A percentile compares a stretch with the other conserved stretches of the same genome.
Conservation (phyloP, 163 green algal genomes). For the Chlorella variabilis region DNA sequence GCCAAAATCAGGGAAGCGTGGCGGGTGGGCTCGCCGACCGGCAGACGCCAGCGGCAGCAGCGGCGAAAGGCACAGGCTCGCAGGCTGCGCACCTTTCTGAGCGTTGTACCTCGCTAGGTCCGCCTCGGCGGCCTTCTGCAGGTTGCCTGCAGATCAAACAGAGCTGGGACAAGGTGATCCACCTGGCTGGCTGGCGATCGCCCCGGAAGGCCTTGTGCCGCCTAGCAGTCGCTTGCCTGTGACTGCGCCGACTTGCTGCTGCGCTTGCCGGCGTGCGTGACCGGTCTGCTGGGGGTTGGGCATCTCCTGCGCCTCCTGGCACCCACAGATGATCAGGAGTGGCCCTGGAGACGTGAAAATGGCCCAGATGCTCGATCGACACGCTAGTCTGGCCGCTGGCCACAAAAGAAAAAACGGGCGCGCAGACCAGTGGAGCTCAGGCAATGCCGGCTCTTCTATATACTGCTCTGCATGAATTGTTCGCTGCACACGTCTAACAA, state of each 20-base stretch:
- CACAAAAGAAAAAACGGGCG: background rate
- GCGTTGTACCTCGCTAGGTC: conserved; percentile 4
- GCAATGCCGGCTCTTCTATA: background rate
- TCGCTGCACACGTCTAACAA: background rate
- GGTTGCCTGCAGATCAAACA: background rate
- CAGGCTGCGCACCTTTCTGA: background rate
- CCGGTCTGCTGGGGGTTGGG: conserved; percentile 6
- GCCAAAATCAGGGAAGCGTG: background rate
- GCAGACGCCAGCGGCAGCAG: too few species aligned
- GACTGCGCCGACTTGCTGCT: background rate
- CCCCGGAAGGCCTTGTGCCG: background rate
- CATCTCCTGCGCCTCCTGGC: background rate
- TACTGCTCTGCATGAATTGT: background rate
- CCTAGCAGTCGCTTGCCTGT: background rate
- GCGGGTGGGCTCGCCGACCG: background rate
- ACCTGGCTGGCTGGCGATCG: background rate
- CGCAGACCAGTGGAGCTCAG: background rate
- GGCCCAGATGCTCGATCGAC: too few species aligned
- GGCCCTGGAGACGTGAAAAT: too few species aligned
- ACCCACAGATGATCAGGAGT: too few species aligned
- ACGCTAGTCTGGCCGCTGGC: background rate
- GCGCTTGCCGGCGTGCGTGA: conserved; percentile 4
- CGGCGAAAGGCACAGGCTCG: too few species aligned
- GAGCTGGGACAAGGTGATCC: too few species aligned
- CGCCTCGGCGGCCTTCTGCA: conserved; percentile 4